Evolutionary conservation across 805 yeast species (phyloP).

Genomic region (Saccharomycopsis synnaedendra): DNA sequence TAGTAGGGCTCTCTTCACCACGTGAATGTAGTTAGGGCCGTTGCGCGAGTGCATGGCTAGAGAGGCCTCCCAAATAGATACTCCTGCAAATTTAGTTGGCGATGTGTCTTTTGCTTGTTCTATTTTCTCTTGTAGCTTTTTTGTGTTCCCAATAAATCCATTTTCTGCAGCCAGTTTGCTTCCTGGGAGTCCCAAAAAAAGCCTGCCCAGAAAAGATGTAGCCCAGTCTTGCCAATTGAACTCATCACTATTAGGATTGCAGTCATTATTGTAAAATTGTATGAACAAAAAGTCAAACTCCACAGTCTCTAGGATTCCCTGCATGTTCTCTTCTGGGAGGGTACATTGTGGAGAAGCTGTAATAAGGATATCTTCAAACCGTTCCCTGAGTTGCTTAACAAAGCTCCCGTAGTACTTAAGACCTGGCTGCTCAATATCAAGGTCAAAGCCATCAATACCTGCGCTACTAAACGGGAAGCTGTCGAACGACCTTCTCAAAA

Average conservation of each 20-base stretch:
- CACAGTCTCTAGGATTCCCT: slow-evolving; percentile 39
- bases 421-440: slow-evolving; percentile 77
- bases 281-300: slow-evolving; percentile 55
- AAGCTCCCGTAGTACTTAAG: slow-evolving; percentile 58
- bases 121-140: not conserved
- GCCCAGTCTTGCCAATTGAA: slow-evolving; percentile 71
- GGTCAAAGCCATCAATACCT: slow-evolving; percentile 82
- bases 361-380: slow-evolving; percentile 37
- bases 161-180: slow-evolving; percentile 8
- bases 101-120: not conserved
- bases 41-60: not conserved
- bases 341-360: slow-evolving; percentile 78
- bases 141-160: slow-evolving; percentile 5
- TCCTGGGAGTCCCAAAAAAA: slow-evolving; percentile 69
- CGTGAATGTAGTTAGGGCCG: too few species aligned
- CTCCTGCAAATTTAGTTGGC: slow-evolving; percentile 7
- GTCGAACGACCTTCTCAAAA: slow-evolving; percentile 41
- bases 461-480: slow-evolving; percentile 46
- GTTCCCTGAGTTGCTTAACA: slow-evolving; percentile 31
- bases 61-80: slow-evolving; percentile 15
- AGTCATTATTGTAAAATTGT: slow-evolving; percentile 69
- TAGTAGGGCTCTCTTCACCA: too few species aligned
- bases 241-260: slow-evolving; percentile 24
- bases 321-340: slow-evolving; percentile 48
- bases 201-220: slow-evolving; percentile 49